A percentile compares a stretch with the other conserved stretches of the same genome.
Conservation (phyloP, 495 filamentous ascomycete genomes). For the Neohortaea acidophila region DNA sequence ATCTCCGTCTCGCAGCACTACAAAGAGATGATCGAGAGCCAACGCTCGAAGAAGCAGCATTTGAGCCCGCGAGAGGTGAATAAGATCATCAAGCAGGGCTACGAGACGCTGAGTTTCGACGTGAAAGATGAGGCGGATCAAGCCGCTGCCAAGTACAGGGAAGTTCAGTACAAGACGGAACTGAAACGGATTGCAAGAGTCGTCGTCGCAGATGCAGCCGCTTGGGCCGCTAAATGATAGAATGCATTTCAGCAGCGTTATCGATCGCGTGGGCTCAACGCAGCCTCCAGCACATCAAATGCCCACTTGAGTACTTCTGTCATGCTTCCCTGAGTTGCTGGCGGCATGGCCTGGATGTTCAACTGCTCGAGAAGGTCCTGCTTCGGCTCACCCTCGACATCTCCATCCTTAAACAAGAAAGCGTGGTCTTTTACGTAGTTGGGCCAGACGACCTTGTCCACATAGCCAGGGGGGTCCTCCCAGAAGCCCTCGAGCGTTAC, state of each 20-base stretch:
- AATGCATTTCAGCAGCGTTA: neutral
- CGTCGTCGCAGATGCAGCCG: constrained; percentile 52
- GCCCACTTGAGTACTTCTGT: constrained; percentile 22
- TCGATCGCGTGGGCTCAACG: no score
- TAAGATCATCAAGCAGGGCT: constrained; percentile 86
- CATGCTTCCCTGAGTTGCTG: constrained; percentile 21
- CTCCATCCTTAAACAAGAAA: constrained; percentile 53
- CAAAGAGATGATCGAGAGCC: constrained; percentile 47
- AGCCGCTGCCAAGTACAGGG: constrained; percentile 56
- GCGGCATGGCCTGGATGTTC: constrained; percentile 30
- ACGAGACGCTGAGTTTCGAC: constrained; percentile 82
- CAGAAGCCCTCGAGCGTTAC: constrained; percentile 81
- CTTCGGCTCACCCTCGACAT: constrained; percentile 41
- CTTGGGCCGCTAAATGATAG: constrained; percentile 18
- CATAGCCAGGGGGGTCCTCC: constrained; percentile 83
- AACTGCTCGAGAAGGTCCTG: constrained; percentile 29
- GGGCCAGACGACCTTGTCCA: constrained; percentile 90
- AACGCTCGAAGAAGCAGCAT: constrained; percentile 37
- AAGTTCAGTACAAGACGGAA: constrained; percentile 50
- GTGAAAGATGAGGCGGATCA: constrained; percentile 66
- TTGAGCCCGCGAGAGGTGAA: constrained; percentile 72
- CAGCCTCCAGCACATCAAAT: constrained; percentile 14
- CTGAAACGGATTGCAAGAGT: constrained; percentile 74
- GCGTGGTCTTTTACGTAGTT: constrained; percentile 67
- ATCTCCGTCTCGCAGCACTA: constrained; percentile 79